phyloP scores from a whole-genome alignment of 495 filamentous ascomycete species.

The Hypoxylon cercidicola region DNA sequence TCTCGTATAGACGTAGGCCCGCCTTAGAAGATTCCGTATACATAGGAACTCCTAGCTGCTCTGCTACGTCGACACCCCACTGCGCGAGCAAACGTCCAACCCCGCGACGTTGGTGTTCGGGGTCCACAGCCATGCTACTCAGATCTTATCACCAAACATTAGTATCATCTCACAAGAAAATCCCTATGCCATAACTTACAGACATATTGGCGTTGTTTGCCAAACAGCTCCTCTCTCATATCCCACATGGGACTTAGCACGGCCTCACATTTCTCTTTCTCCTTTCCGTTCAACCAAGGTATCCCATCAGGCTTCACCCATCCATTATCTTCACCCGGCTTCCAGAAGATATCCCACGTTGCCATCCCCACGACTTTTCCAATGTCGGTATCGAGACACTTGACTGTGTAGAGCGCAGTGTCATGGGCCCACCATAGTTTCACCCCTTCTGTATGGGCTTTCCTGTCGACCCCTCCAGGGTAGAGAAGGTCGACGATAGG shows the following conservation, averaged over 20 bases:
- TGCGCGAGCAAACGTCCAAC: slow-evolving; percentile 51
- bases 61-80: slow-evolving; percentile 57
- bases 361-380: slow-evolving; percentile 52
- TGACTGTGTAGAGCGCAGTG: slow-evolving; percentile 49
- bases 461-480: slow-evolving; percentile 44
- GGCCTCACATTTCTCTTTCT: slow-evolving; percentile 44
- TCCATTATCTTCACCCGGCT: slow-evolving; percentile 27
- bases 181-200: slow-evolving; percentile 42
- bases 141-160: slow-evolving; percentile 42
- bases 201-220: slow-evolving; percentile 37
- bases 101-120: slow-evolving; percentile 52
- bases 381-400: slow-evolving; percentile 50
- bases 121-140: slow-evolving; percentile 47
- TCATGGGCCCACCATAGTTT: slow-evolving; percentile 48
- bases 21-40: slow-evolving; percentile 56
- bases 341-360: slow-evolving; percentile 45
- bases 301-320: slow-evolving; percentile 39
- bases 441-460: slow-evolving; percentile 48
- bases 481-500: slow-evolving; percentile 50
- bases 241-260: slow-evolving; percentile 46
- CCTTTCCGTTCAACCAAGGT: slow-evolving; percentile 47
- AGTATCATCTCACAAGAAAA: not conserved
- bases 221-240: slow-evolving; percentile 46
- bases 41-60: slow-evolving; percentile 51
- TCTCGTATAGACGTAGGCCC: slow-evolving; percentile 52